Percentiles rank a stretch among this genome's conserved stretches.
These are phyloP conservation scores for Colletotrichum camelliae DNA, from an alignment of 2,329 filamentous ascomycete genomes.

Conservation along the genomic window DNA sequence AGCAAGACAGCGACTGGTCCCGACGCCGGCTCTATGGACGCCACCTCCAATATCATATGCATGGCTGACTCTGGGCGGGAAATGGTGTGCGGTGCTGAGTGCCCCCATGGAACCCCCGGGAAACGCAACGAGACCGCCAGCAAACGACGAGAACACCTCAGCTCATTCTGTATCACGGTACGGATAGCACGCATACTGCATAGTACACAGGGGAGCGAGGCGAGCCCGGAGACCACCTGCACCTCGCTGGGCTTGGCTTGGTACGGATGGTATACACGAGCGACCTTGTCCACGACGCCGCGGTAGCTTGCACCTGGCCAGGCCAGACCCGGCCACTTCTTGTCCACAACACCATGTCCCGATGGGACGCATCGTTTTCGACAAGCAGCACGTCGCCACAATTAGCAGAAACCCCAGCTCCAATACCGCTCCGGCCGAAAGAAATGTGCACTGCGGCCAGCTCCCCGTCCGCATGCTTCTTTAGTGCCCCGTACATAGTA, in stretches of 20 bases:
- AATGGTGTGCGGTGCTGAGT: neutral
- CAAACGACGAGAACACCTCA: neutral
- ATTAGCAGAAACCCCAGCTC: neutral
- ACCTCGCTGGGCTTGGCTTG: neutral
- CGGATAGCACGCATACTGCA: neutral
- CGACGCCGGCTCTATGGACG: conserved; percentile 4
- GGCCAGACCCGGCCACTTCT: neutral
- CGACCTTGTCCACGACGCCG: neutral
- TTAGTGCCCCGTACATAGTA: neutral
- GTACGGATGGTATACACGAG: neutral
- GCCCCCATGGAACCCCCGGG: neutral
- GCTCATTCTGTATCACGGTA: neutral
- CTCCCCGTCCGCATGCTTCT: neutral
- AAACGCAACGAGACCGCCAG: neutral
- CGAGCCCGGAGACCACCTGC: neutral
- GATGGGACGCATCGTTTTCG: neutral
- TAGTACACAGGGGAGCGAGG: neutral
- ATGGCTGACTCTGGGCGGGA: conserved; percentile 11
- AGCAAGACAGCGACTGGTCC: neutral
- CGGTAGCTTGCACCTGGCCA: neutral
- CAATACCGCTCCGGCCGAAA: neutral
- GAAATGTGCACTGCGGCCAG: neutral
- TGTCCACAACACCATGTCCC: conserved; percentile 1
- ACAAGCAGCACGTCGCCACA: neutral
- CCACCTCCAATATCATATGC: conserved; percentile 21